Conservation (phyloP, 2,329 filamentous ascomycete genomes). For the Blastomyces silverae region DNA sequence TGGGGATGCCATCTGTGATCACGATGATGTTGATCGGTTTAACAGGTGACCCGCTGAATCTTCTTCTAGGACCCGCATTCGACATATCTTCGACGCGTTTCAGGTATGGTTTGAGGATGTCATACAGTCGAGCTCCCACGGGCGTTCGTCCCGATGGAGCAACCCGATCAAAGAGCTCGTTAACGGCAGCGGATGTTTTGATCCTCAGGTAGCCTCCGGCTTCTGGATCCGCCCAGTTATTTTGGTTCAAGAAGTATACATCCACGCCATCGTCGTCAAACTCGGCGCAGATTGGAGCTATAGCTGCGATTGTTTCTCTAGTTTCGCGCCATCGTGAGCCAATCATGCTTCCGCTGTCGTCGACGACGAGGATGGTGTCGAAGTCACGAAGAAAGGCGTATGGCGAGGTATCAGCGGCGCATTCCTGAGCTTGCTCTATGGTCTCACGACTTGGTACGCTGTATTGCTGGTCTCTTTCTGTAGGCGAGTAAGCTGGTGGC, state of each 20-base stretch:
- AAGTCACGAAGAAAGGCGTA: slow-evolving; percentile 72
- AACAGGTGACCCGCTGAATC: slow-evolving; percentile 32
- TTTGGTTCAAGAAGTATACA: slow-evolving; percentile 80
- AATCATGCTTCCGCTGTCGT: slow-evolving; percentile 84
- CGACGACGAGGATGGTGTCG: slow-evolving; percentile 84
- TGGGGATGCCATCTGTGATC: slow-evolving; percentile 79
- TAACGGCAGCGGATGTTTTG: slow-evolving; percentile 51
- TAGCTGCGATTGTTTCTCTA: slow-evolving; percentile 58
- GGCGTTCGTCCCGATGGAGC: slow-evolving; percentile 52
- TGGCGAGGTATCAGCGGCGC: slow-evolving; percentile 49
- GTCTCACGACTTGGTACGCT: background rate
- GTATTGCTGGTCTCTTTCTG: background rate
- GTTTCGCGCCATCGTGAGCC: slow-evolving; percentile 72
- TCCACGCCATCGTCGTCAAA: slow-evolving; percentile 83
- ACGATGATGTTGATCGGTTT: slow-evolving; percentile 88
- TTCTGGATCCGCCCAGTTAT: slow-evolving; percentile 32
- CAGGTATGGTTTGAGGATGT: slow-evolving; percentile 69
- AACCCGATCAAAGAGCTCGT: slow-evolving; percentile 59
- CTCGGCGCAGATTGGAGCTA: slow-evolving; percentile 72
- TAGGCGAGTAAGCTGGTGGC: slow-evolving; percentile 20
- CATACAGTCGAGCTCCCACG: slow-evolving; percentile 63
- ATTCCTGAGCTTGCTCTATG: background rate
- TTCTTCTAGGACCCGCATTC: slow-evolving; percentile 34
- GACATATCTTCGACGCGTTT: slow-evolving; percentile 44
- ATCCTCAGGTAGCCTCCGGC: slow-evolving; percentile 60